phyloP scores from a whole-genome alignment of 305 asterid species.

The Fraxinus baroniana region DNA sequence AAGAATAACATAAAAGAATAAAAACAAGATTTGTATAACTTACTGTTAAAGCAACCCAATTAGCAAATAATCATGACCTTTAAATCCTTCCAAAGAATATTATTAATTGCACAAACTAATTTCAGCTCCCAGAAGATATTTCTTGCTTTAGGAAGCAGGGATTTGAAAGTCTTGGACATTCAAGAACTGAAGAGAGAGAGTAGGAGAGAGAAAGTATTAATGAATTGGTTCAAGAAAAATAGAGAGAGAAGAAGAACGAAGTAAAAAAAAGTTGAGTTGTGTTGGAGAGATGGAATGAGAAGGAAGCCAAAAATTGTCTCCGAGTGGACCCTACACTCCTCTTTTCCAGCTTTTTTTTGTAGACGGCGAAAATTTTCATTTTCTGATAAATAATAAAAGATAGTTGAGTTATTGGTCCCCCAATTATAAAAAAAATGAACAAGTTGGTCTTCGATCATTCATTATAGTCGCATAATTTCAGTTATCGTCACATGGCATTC shows the following conservation, averaged over 20 bases:
- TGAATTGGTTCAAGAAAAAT: neutral
- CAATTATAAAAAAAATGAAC: neutral
- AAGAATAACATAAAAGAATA: neutral
- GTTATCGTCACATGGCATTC: neutral
- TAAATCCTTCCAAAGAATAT: slow-evolving; percentile 28
- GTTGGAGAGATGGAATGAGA: slow-evolving; percentile 25
- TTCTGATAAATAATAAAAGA: neutral
- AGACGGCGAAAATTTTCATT: neutral
- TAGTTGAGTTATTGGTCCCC: neutral
- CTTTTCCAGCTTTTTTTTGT: slow-evolving; percentile 22
- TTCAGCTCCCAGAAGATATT: slow-evolving; percentile 38
- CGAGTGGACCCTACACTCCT: slow-evolving; percentile 38
- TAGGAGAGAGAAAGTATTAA: slow-evolving; percentile 22
- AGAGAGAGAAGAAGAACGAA: neutral
- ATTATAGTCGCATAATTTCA: neutral
- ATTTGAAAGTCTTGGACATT: slow-evolving; percentile 40
- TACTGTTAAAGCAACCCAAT: slow-evolving; percentile 54
- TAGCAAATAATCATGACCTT: slow-evolving; percentile 35
- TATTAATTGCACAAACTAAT: slow-evolving; percentile 29
- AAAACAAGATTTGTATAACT: slow-evolving; percentile 34
- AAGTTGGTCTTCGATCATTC: neutral
- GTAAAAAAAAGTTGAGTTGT: neutral
- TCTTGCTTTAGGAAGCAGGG: slow-evolving; percentile 24
- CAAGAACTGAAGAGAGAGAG: slow-evolving; percentile 19
- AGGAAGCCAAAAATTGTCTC: slow-evolving; percentile 45